Base-by-base conservation (phyloP, 1,139 yeast genomes). In the Kurtzmaniella quercitrusa region DNA sequence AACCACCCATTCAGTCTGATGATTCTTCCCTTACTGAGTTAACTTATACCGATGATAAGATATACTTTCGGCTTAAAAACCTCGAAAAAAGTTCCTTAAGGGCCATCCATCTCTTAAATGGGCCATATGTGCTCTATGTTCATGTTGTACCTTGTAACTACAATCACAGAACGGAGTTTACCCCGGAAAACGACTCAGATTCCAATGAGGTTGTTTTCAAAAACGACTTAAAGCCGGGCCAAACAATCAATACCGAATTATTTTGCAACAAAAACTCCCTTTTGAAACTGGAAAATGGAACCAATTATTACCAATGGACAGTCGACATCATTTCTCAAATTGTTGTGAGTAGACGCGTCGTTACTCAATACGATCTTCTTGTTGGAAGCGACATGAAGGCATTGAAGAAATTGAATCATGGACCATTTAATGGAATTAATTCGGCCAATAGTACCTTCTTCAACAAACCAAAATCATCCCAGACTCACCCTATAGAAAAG, bases 241-340 rank as follows among this genome's bases (percentile, higher is more conserved):
- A 76, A 47, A 61, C 76, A 0, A 80, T 79, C 52, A 75, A 74
- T 46, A 78, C 76, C 2, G 59, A 60, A 40, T 56, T 80, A 18
- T 43, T 57, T n/a, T 50, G 84, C 59, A 63, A 69, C 51, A 72
- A 79, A 21, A 80, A 76, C 68, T 49, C 74, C 59, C 46, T 45
- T 12, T 47, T 52, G 19, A 48, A 45, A 50, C 49, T 22, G 45
- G 37, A 52, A 50, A 61, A 43, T 52, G 39, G 66, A 47, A 59
- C 66, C 43, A 54, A 60, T 5, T 62, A 66, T 38, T 83, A 82
- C 53, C 74, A 76, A 14, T 93, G 97, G 98, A 66, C 77, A 2
- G 77, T 93, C 3, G 97, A 93, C 56, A 78, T 93, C 4, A 71
- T 84, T 5, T 84, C 95, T 32, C 98, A 93, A 55, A 82, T 87